Conservation (phyloP, 148 eudicot species). For the Persicaria tinctoria region DNA sequence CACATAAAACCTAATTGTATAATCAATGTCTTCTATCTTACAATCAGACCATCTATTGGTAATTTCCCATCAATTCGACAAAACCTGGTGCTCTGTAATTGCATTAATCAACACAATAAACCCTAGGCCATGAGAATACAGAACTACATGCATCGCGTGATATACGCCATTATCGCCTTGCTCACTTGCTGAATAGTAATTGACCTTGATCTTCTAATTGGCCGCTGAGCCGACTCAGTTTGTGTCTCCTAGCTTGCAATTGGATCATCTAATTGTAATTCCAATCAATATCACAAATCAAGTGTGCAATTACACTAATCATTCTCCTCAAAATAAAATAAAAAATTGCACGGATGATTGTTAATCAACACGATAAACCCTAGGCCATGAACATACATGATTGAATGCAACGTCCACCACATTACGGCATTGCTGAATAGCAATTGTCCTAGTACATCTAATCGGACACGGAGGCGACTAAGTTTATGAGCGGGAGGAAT, state of each 20-base stretch:
- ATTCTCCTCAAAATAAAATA: too few relatives aligned
- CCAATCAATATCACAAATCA: background rate
- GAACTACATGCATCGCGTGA: too few relatives aligned
- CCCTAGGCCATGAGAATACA: too few relatives aligned
- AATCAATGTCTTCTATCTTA: background rate
- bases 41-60: background rate
- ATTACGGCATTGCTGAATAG: background rate
- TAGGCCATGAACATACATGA: background rate
- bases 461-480: background rate
- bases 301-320: too few relatives aligned
- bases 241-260: background rate
- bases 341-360: background rate
- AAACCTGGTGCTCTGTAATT: background rate
- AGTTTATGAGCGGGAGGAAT: background rate
- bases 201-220: too few relatives aligned
- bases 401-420: background rate
- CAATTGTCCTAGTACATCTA: conserved; percentile 1
- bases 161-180: too few relatives aligned
- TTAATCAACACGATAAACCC: conserved; percentile 1
- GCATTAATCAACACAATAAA: too few relatives aligned
- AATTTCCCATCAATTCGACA: background rate
- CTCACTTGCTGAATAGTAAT: too few relatives aligned
- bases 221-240: too few relatives aligned
- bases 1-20: background rate
- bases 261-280: conserved; percentile 1